These are phyloP conservation scores for Apocynum venetum DNA, from an alignment of 257 asterid species.

Conservation along the genomic window DNA sequence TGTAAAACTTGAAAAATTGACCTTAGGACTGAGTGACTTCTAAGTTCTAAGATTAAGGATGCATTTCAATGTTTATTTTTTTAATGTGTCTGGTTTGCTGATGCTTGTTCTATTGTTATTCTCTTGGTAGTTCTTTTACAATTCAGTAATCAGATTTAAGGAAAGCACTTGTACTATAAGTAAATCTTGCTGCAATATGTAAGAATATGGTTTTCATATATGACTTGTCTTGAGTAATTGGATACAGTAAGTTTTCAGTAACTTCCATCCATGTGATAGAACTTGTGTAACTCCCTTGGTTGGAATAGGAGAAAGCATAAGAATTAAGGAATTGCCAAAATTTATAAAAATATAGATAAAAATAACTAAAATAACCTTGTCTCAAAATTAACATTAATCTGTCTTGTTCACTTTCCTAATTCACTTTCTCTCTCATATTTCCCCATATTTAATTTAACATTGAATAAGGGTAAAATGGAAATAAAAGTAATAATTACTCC, in stretches of 20 bases:
- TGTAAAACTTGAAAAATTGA: slow-evolving; percentile 41
- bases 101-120: neutral
- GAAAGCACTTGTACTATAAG: neutral
- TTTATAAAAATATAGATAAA: too few species aligned
- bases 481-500: too few species aligned
- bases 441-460: neutral
- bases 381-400: neutral
- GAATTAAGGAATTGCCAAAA: too few species aligned
- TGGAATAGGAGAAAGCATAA: neutral
- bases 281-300: slow-evolving; percentile 6
- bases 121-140: neutral
- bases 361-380: neutral
- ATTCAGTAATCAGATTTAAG: neutral
- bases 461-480: neutral
- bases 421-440: neutral
- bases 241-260: neutral
- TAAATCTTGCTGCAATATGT: neutral
- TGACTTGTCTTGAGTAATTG: neutral
- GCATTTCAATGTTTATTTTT: neutral
- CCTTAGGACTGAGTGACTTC: slow-evolving; percentile 33
- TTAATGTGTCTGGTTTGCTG: neutral
- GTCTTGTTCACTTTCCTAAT: too few species aligned
- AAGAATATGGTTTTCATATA: neutral
- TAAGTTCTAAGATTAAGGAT: slow-evolving; percentile 42
- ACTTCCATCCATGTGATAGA: neutral